Percentiles rank a stretch among this genome's conserved stretches.
phyloP scores from a whole-genome alignment of 306 rosid species.

The Sicyos baderoa region DNA sequence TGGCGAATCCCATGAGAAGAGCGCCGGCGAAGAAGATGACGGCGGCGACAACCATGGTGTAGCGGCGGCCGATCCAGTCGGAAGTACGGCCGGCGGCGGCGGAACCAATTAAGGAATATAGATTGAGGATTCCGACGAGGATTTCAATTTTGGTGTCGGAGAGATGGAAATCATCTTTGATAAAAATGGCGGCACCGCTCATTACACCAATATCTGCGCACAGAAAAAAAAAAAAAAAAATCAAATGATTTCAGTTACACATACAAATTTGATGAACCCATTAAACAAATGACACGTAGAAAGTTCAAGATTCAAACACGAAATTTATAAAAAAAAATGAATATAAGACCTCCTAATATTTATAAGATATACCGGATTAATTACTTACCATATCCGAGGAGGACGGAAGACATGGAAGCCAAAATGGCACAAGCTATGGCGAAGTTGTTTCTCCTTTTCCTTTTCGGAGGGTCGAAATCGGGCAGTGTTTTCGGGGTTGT shows the following conservation, averaged over 20 bases:
- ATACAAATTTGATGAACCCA: neutral
- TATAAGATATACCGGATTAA: too few species aligned
- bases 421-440: neutral
- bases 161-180: conserved; percentile 14
- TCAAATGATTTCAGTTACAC: too few species aligned
- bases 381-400: conserved; percentile 15
- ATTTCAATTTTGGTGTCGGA: conserved; percentile 15
- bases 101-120: conserved; percentile 15
- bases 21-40: conserved; percentile 16
- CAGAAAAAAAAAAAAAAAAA: too few species aligned
- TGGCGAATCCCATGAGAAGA: conserved; percentile 6
- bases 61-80: conserved; percentile 15
- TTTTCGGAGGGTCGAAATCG: conserved; percentile 16
- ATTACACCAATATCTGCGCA: conserved; percentile 19
- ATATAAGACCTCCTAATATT: too few species aligned
- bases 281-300: neutral
- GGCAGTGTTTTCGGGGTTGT: neutral
- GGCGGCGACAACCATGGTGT: conserved; percentile 6
- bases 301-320: too few species aligned
- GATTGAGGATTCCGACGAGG: conserved; percentile 19
- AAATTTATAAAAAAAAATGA: too few species aligned
- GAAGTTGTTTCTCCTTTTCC: conserved; percentile 12
- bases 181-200: conserved; percentile 20
- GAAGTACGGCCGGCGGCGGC: conserved; percentile 15
- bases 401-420: conserved; percentile 22